These are phyloP conservation scores for Sporothrix humicola DNA, from an alignment of 2,329 filamentous ascomycete genomes.

Conservation along the genomic window DNA sequence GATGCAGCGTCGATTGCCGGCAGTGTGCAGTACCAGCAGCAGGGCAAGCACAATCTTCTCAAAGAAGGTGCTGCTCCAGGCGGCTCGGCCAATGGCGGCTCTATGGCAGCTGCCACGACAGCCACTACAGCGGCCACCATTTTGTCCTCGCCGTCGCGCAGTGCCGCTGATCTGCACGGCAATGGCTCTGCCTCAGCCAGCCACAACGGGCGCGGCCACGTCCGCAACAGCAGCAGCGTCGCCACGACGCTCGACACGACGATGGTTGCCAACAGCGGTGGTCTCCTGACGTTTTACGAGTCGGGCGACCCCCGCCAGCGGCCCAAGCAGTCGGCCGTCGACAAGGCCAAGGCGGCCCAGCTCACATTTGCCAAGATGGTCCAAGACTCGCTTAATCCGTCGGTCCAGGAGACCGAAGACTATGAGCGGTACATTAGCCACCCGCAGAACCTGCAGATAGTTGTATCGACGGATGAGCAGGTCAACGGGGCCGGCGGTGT, in stretches of 20 bases:
- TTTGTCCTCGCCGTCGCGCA: constrained; percentile 34
- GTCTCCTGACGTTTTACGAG: constrained; percentile 29
- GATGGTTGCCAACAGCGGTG: constrained; percentile 30
- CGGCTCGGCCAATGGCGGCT: constrained; percentile 1
- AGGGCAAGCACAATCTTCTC: constrained; percentile 58
- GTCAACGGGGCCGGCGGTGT: constrained; percentile 39
- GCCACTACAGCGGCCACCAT: constrained; percentile 25
- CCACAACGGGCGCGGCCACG: constrained; percentile 23
- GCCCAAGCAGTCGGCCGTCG: constrained; percentile 64
- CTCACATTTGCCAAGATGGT: constrained; percentile 90
- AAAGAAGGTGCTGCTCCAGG: constrained; percentile 50
- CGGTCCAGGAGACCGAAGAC: constrained; percentile 81
- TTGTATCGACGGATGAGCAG: constrained; percentile 68
- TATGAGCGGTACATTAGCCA: constrained; percentile 90
- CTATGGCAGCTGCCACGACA: constrained; percentile 34
- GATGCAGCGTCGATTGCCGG: constrained; percentile 34
- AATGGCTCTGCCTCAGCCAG: constrained; percentile 18
- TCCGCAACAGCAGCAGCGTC: constrained; percentile 22
- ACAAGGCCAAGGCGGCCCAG: constrained; percentile 82
- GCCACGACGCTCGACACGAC: constrained; percentile 35
- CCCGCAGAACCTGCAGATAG: constrained; percentile 84
- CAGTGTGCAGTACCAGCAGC: constrained; percentile 12
- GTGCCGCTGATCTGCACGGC: background rate
- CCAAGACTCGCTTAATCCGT: constrained; percentile 82
- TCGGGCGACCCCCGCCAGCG: constrained; percentile 41